A percentile compares a stretch with the other conserved stretches of the same genome.
Conservation (phyloP, 78 protist genomes). For the Dictyostelium purpureum region DNA sequence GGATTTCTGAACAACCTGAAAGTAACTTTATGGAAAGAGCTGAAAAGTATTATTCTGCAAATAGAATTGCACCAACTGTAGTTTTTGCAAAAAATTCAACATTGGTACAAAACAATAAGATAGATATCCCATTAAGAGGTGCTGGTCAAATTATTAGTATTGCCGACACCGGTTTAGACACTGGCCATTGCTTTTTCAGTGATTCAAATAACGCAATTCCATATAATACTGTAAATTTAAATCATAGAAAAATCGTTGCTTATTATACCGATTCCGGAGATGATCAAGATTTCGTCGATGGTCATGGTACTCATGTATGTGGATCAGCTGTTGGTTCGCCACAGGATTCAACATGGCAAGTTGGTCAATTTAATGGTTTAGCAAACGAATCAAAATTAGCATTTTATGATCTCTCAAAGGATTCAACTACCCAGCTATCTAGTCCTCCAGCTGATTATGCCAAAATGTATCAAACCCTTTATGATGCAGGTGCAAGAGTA, state of each 20-base stretch:
- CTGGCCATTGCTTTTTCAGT: slow-evolving; percentile 43
- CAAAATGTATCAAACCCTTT: slow-evolving; percentile 11
- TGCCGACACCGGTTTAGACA: slow-evolving; percentile 68
- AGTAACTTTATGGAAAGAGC: neutral
- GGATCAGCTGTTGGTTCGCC: slow-evolving; percentile 63
- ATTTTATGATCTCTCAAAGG: slow-evolving; percentile 1
- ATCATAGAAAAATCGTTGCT: slow-evolving; percentile 54
- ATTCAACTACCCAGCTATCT: neutral
- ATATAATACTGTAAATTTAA: slow-evolving; percentile 3
- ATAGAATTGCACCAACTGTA: slow-evolving; percentile 21
- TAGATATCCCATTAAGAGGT: slow-evolving; percentile 46
- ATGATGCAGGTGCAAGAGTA: slow-evolving; percentile 71
- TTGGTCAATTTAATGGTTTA: slow-evolving; percentile 19
- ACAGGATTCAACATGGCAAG: neutral
- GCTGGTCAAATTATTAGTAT: slow-evolving; percentile 45
- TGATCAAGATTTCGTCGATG: neutral
- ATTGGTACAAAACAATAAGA: neutral
- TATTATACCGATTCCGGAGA: neutral
- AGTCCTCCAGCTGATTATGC: slow-evolving; percentile 6
- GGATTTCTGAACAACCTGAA: slow-evolving; percentile 21
- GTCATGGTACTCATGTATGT: slow-evolving; percentile 72
- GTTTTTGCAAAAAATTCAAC: neutral
- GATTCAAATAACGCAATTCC: slow-evolving; percentile 35
- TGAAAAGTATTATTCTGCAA: neutral
- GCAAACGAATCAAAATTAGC: slow-evolving; percentile 61